These are phyloP conservation scores for Sugiyamaella japonica DNA, from an alignment of 1,139 yeast genomes.

Conservation along the genomic window DNA sequence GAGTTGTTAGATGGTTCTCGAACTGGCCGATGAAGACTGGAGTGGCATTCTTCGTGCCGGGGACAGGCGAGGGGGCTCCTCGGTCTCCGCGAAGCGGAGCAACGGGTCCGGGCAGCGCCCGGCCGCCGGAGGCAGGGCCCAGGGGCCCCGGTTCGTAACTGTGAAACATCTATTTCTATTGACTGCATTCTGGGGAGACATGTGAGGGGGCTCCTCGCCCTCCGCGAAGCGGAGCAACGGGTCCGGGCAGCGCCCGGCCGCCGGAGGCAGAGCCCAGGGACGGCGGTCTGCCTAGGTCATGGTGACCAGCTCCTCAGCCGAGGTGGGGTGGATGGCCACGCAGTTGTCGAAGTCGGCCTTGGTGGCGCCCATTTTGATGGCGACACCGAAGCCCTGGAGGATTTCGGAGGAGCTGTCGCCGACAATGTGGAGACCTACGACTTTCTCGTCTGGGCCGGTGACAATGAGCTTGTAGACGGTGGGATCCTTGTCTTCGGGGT, in stretches of 20 bases:
- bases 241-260: slow-evolving; percentile 7
- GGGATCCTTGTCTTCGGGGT: slow-evolving; percentile 72
- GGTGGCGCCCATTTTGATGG: slow-evolving; percentile 91
- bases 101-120: neutral
- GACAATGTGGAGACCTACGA: slow-evolving; percentile 89
- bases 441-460: slow-evolving; percentile 83
- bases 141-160: too few relatives aligned
- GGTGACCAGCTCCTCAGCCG: slow-evolving; percentile 97
- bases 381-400: slow-evolving; percentile 97
- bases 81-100: neutral
- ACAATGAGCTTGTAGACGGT: slow-evolving; percentile 81
- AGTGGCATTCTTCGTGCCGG: too few relatives aligned
- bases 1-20: slow-evolving; percentile 12
- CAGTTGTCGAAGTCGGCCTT: slow-evolving; percentile 91
- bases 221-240: slow-evolving; percentile 1
- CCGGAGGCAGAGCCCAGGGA: slow-evolving; percentile 8
- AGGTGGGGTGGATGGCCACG: slow-evolving; percentile 98
- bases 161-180: too few relatives aligned
- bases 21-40: neutral
- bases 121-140: too few relatives aligned
- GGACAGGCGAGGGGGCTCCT: too few relatives aligned
- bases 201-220: too few relatives aligned
- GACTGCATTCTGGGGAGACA: too few relatives aligned
- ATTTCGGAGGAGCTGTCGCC: slow-evolving; percentile 92
- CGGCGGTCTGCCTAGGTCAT: slow-evolving; percentile 55